phyloP scores from a whole-genome alignment of 441 rosid species.

The Flueggea neowawraea region DNA sequence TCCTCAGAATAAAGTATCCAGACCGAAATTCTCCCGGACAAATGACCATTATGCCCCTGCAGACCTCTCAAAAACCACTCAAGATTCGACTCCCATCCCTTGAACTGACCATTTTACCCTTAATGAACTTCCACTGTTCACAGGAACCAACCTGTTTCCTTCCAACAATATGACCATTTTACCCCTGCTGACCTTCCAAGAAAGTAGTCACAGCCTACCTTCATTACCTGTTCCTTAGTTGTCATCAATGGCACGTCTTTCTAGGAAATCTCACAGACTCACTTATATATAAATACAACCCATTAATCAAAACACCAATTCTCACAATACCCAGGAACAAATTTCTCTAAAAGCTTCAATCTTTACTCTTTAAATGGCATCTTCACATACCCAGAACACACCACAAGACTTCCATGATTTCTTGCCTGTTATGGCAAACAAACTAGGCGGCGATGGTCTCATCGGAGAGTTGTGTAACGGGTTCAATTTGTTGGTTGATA shows the following conservation, averaged over 20 bases:
- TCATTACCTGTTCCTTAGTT: slow-evolving; percentile 38
- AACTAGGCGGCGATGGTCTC: slow-evolving; percentile 62
- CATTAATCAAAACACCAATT: not conserved
- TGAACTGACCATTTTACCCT: no score
- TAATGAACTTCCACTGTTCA: no score
- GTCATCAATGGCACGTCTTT: slow-evolving; percentile 53
- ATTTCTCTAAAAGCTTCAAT: not conserved
- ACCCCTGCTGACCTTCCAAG: slow-evolving; percentile 27
- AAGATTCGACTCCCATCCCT: no score
- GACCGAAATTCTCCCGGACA: no score
- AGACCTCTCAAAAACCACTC: no score
- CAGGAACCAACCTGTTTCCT: not conserved
- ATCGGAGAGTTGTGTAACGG: slow-evolving; percentile 56
- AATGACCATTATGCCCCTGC: no score
- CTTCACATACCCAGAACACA: slow-evolving; percentile 8
- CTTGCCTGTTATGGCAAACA: slow-evolving; percentile 54
- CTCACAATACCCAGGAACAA: not conserved
- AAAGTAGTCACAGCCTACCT: slow-evolving; percentile 19
- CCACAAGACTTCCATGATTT: slow-evolving; percentile 16
- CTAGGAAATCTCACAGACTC: slow-evolving; percentile 36
- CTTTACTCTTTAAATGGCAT: slow-evolving; percentile 15
- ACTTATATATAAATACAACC: slow-evolving; percentile 8
- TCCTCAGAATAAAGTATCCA: no score
- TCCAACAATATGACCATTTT: slow-evolving; percentile 16
- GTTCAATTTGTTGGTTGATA: slow-evolving; percentile 51